Conservation (phyloP, 2,329 filamentous ascomycete species). For the Coniochaeta pulveracea region DNA sequence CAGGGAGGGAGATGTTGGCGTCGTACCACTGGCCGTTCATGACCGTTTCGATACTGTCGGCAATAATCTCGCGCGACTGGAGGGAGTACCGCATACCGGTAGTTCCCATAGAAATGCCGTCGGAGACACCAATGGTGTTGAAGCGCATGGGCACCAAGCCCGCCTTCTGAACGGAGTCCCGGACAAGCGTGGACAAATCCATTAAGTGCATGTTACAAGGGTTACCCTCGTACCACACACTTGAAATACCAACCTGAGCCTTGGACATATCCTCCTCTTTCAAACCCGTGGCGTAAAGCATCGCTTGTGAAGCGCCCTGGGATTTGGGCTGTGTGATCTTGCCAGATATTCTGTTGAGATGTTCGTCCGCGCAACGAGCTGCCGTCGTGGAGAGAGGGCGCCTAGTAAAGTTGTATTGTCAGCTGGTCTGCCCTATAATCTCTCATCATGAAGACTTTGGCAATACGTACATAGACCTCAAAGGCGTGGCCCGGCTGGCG, state of each 20-base stretch:
- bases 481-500: slow-evolving; percentile 11
- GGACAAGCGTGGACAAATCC: slow-evolving; percentile 71
- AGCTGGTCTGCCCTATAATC: background rate
- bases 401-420: slow-evolving; percentile 23
- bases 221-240: slow-evolving; percentile 96
- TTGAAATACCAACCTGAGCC: slow-evolving; percentile 94
- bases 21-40: slow-evolving; percentile 99
- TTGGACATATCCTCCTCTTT: slow-evolving; percentile 84
- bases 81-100: slow-evolving; percentile 92
- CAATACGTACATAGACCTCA: slow-evolving; percentile 13
- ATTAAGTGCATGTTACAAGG: slow-evolving; percentile 99
- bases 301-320: slow-evolving; percentile 95
- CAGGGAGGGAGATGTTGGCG: slow-evolving; percentile 89
- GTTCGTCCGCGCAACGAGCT: slow-evolving; percentile 32
- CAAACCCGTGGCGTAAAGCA: slow-evolving; percentile 94
- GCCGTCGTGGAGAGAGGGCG: slow-evolving; percentile 40
- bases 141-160: slow-evolving; percentile 91
- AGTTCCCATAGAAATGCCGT: slow-evolving; percentile 97
- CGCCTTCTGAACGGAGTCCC: slow-evolving; percentile 50
- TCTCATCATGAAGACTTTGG: background rate
- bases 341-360: slow-evolving; percentile 75
- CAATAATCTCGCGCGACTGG: slow-evolving; percentile 92
- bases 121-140: slow-evolving; percentile 97
- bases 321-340: slow-evolving; percentile 93
- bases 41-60: slow-evolving; percentile 96